Conservation (phyloP, 139 green algal species). For the Chlorella sp. region DNA sequence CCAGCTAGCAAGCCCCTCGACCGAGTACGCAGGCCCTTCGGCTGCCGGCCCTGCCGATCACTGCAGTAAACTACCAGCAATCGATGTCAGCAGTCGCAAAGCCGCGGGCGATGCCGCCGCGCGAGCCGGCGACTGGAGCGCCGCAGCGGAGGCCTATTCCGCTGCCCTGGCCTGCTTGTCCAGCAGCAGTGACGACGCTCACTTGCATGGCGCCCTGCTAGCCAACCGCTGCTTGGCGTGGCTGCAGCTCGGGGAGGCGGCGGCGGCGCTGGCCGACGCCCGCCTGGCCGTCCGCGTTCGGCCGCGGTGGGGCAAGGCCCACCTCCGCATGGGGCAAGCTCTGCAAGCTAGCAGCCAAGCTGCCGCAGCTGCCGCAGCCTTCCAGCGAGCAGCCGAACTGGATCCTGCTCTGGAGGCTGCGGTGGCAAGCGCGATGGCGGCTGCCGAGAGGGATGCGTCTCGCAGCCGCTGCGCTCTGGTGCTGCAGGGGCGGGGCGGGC, state of each 20-base stretch:
- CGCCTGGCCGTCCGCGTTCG: not conserved
- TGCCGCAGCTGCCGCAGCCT: not conserved
- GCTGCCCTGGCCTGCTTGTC: too few relatives aligned
- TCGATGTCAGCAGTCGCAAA: too few relatives aligned
- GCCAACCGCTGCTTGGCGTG: constrained; percentile 21
- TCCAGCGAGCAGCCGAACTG: constrained; percentile 18
- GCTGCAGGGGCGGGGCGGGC: not conserved
- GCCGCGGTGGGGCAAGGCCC: constrained; percentile 31
- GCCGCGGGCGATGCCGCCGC: too few relatives aligned
- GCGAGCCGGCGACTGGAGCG: too few relatives aligned
- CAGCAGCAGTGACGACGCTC: not conserved
- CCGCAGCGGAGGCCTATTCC: too few relatives aligned
- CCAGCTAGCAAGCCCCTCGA: too few relatives aligned
- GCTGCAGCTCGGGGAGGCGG: not conserved
- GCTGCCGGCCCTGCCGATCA: too few relatives aligned
- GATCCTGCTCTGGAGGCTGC: not conserved
- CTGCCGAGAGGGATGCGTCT: not conserved
- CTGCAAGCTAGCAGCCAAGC: not conserved
- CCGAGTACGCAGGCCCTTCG: too few relatives aligned
- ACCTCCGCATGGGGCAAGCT: constrained; percentile 1
- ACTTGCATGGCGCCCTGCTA: constrained; percentile 1
- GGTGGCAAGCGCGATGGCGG: not conserved
- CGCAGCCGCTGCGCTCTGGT: not conserved
- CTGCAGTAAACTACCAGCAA: too few relatives aligned
- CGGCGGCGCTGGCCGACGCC: constrained; percentile 1